Percentiles rank a stretch among this genome's conserved stretches.
Evolutionary conservation across 805 yeast species (phyloP).

Genomic region (Metschnikowia noctiluminum): DNA sequence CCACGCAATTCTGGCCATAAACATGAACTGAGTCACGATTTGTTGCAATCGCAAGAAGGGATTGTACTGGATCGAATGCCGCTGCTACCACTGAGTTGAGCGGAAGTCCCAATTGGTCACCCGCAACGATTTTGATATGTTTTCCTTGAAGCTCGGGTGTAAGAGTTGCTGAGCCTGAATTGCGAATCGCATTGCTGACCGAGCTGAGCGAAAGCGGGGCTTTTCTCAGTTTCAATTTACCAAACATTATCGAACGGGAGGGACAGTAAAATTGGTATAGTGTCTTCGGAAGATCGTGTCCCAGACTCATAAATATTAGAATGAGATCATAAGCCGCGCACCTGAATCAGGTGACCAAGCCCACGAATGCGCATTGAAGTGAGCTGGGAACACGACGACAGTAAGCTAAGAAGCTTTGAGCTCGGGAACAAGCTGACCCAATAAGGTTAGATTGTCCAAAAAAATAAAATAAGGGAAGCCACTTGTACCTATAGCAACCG

Average conservation of each 20-base stretch:
- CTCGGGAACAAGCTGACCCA: no score
- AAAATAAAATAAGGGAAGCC: no score
- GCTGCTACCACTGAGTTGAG: slow-evolving; percentile 61
- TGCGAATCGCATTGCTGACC: slow-evolving; percentile 41
- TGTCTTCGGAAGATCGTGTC: neutral
- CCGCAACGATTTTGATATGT: slow-evolving; percentile 24
- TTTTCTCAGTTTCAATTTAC: slow-evolving; percentile 37
- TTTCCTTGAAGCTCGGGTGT: slow-evolving; percentile 37
- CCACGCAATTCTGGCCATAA: slow-evolving; percentile 80
- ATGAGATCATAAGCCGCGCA: no score
- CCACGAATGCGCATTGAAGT: no score
- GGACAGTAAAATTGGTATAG: neutral
- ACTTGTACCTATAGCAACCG: no score
- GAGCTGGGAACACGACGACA: no score
- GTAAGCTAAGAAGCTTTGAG: no score
- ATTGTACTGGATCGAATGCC: slow-evolving; percentile 87
- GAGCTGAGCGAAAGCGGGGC: slow-evolving; percentile 41
- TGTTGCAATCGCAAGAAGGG: slow-evolving; percentile 79
- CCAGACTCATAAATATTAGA: neutral
- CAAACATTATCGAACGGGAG: slow-evolving; percentile 25
- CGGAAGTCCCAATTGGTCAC: slow-evolving; percentile 37
- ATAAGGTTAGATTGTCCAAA: no score
- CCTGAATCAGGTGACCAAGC: no score
- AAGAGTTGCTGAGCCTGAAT: slow-evolving; percentile 26
- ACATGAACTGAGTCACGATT: slow-evolving; percentile 67